Evolutionary conservation across 225 moss, liverwort and hornwort species (phyloP).

Genomic region (Neckera pumila): DNA sequence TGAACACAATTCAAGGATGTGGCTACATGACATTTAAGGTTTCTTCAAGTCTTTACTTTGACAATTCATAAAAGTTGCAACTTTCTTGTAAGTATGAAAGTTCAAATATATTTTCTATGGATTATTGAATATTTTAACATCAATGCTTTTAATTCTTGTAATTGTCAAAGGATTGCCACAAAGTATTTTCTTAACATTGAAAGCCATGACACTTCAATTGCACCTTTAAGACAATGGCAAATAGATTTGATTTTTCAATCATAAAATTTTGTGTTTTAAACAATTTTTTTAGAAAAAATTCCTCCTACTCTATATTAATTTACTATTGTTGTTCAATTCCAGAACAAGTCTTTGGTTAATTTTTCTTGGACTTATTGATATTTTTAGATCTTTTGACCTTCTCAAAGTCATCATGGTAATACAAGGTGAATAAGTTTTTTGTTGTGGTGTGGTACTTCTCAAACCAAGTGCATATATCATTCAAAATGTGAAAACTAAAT

Average conservation of each 20-base stretch:
- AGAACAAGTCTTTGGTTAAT: too few relatives aligned
- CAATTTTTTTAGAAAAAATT: background rate
- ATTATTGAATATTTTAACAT: background rate
- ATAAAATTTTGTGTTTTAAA: background rate
- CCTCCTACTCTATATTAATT: background rate
- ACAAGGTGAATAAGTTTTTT: rapidly evolving
- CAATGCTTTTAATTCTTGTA: background rate
- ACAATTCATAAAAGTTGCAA: background rate
- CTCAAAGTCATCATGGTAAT: rapidly evolving
- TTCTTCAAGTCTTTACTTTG: background rate
- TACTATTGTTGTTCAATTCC: background rate
- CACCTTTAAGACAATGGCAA: background rate
- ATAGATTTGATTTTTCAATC: background rate
- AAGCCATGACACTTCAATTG: background rate
- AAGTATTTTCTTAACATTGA: too few relatives aligned
- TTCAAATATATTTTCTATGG: background rate
- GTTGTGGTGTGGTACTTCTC: background rate
- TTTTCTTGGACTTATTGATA: background rate
- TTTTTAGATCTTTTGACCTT: background rate
- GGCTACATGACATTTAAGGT: rapidly evolving
- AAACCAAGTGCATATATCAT: background rate
- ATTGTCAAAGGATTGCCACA: background rate
- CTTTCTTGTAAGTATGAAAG: background rate
- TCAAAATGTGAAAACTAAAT: too few relatives aligned
- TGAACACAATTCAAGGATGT: background rate